phyloP scores from a whole-genome alignment of 768 basidiomycete species.

The Fistulinella prunicolor region DNA sequence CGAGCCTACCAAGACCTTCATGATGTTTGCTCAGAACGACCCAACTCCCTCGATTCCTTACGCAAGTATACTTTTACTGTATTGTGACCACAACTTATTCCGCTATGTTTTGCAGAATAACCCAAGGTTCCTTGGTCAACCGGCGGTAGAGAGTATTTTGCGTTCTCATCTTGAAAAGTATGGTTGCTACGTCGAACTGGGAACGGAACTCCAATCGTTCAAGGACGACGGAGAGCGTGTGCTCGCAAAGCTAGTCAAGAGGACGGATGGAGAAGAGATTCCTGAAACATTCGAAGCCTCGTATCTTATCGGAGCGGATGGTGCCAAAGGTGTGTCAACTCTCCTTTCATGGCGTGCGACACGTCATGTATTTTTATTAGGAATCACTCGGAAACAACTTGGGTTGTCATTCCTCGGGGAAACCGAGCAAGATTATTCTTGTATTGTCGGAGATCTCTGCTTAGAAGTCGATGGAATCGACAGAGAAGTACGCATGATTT shows the following conservation, averaged over 20 bases:
- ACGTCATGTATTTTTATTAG: conserved; percentile 14
- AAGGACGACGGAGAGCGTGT: conserved; percentile 37
- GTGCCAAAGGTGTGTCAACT: conserved; percentile 30
- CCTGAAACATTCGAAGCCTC: conserved; percentile 29
- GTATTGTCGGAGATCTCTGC: conserved; percentile 38
- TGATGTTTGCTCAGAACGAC: conserved; percentile 6
- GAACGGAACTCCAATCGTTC: conserved; percentile 45
- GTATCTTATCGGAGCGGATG: conserved; percentile 43
- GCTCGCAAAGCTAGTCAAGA: conserved; percentile 34
- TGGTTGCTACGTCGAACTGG: conserved; percentile 38
- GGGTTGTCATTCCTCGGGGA: conserved; percentile 44
- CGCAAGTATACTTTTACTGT: conserved; percentile 9
- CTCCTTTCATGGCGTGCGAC: background rate
- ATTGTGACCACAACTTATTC: background rate
- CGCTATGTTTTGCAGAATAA: conserved; percentile 7
- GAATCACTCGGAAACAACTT: conserved; percentile 36
- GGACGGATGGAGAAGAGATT: conserved; percentile 18
- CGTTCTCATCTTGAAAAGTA: conserved; percentile 19
- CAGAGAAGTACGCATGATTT: conserved; percentile 16
- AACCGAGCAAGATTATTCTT: conserved; percentile 25
- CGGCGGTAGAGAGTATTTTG: conserved; percentile 27
- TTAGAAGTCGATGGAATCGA: conserved; percentile 29
- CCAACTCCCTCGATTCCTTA: conserved; percentile 29
- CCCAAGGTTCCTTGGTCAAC: conserved; percentile 22
- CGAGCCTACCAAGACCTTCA: conserved; percentile 14